Conservation (phyloP, 345 rosid species). For the Melaleuca quinquenervia region DNA sequence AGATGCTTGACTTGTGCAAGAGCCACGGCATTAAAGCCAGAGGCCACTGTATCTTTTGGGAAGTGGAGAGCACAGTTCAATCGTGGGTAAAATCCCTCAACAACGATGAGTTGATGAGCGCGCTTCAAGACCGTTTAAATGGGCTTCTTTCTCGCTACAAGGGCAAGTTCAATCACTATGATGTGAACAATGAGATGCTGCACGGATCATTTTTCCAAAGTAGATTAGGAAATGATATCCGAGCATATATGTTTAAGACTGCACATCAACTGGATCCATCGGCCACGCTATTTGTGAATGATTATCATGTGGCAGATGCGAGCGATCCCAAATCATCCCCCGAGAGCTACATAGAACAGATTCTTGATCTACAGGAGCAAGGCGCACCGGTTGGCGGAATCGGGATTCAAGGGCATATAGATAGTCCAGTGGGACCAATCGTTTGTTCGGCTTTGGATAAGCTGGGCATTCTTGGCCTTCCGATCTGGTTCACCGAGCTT, state of each 20-base stretch:
- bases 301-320: slow-evolving; percentile 89
- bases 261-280: slow-evolving; percentile 62
- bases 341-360: slow-evolving; percentile 62
- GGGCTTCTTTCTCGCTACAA: slow-evolving; percentile 81
- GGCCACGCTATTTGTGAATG: slow-evolving; percentile 70
- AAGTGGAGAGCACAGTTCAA: slow-evolving; percentile 66
- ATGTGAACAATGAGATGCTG: slow-evolving; percentile 95
- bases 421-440: slow-evolving; percentile 65
- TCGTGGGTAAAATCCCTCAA: slow-evolving; percentile 62
- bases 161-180: slow-evolving; percentile 80
- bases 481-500: slow-evolving; percentile 91
- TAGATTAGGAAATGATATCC: slow-evolving; percentile 49
- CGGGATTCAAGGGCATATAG: slow-evolving; percentile 87
- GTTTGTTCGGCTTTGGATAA: slow-evolving; percentile 67
- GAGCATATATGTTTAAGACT: slow-evolving; percentile 65
- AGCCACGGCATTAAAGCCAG: slow-evolving; percentile 46
- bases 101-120: slow-evolving; percentile 37
- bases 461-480: slow-evolving; percentile 69
- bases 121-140: slow-evolving; percentile 65
- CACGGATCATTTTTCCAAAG: slow-evolving; percentile 85
- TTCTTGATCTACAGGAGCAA: slow-evolving; percentile 59
- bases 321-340: slow-evolving; percentile 67
- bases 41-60: slow-evolving; percentile 99
- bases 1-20: slow-evolving; percentile 56
- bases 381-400: slow-evolving; percentile 94